Base-by-base conservation (phyloP, 805 yeast species). In the Candida krabiensis region DNA sequence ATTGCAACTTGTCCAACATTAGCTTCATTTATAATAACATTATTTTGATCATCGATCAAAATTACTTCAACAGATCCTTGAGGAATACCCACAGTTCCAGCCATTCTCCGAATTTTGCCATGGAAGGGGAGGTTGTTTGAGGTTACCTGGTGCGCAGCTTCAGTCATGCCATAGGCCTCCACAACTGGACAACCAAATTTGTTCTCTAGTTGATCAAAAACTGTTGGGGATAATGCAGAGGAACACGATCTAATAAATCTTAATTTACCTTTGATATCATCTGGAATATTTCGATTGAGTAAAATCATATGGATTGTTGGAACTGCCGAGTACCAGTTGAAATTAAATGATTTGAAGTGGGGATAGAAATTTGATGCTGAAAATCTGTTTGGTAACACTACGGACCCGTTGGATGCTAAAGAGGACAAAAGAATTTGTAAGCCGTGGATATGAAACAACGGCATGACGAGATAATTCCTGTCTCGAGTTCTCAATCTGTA, bases 161-260 rank as follows among this genome's bases (percentile, higher is more conserved):
- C 90, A 2, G 89, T 83, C 87, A 83, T 82, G 4, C 88, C 89
- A 53, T 83, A 83, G 0, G 89, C 89, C 57, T 83, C 90, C 12
- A 82, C 55, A 0, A 83, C 88, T 0, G 88, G 88, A 0, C 86
- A 83, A 7, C 72, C 63, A 57, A 83, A 77, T 21, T 70, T 66
- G 32, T 61, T 43, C 49, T 83, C 89, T 33, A 83, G 64, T 55
- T 72, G 69, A 37, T 66, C 66, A 64, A 83, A 75, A 5, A 80
- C 79, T 1, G 79, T 58, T 2, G 87, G 86, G 1, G 88, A 86
- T 50, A 83, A 66, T 5, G 87, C 73, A 1, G 87, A 73, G 1
- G 88, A 83, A 54, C 89, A 83, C 1, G 87, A 80, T 52, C 90
- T 70, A 36, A 83, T 77, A 52, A 83, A 83, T 48, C 88, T 66